phyloP scores from a whole-genome alignment of 768 basidiomycete species.

The Boletales sp. region DNA sequence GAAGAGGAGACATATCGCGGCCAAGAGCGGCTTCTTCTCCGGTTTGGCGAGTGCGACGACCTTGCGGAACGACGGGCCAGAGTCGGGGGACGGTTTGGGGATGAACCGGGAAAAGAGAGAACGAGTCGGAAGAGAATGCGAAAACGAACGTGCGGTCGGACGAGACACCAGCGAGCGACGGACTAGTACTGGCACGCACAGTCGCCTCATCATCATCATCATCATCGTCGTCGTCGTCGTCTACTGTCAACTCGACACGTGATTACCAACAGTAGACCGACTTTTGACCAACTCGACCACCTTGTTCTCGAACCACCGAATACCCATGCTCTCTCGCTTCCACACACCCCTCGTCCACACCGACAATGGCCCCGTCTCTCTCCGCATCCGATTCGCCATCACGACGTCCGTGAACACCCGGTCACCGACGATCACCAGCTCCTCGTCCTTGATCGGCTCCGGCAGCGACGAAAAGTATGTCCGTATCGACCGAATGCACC shows the following conservation, averaged over 20 bases:
- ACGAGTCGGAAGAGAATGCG: not conserved
- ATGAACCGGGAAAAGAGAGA: constrained; percentile 25
- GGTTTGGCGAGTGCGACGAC: constrained; percentile 77
- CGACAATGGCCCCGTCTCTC: constrained; percentile 48
- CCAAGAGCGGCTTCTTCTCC: constrained; percentile 70
- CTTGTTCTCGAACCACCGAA: constrained; percentile 58
- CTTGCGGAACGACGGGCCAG: constrained; percentile 66
- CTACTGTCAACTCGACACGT: not conserved
- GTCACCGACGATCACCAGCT: constrained; percentile 86
- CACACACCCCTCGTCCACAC: constrained; percentile 73
- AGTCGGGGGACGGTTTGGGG: constrained; percentile 35
- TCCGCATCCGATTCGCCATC: constrained; percentile 70
- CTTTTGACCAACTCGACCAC: constrained; percentile 40
- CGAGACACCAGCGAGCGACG: not conserved
- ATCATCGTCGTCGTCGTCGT: too few relatives aligned
- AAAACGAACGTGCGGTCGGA: not conserved
- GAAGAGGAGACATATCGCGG: constrained; percentile 76
- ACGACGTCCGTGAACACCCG: constrained; percentile 90
- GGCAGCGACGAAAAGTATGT: constrained; percentile 67
- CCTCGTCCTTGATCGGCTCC: constrained; percentile 53
- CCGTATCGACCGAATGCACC: constrained; percentile 69
- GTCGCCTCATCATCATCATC: too few relatives aligned
- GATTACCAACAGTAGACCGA: constrained; percentile 5
- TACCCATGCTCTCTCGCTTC: constrained; percentile 56
- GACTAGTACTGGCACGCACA: too few relatives aligned